Evolutionary conservation across 2,329 filamentous ascomycete genomes (phyloP).

Genomic region (Colletotrichum falcatum): DNA sequence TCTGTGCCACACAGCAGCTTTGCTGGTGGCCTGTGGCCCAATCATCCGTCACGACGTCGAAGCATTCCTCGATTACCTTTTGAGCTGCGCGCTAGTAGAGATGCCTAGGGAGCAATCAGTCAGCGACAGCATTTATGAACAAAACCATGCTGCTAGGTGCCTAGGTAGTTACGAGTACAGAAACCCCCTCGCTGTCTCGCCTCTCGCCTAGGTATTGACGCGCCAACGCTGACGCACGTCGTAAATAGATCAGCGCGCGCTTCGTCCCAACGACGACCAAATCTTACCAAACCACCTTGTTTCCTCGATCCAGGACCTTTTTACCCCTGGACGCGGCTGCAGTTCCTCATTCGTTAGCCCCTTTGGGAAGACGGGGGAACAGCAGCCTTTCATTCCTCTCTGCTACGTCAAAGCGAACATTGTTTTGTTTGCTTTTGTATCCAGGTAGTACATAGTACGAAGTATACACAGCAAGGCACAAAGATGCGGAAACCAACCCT

Average conservation of each 20-base stretch:
- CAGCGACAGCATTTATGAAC: neutral
- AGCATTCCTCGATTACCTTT: neutral
- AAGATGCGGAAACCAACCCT: neutral
- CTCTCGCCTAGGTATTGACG: neutral
- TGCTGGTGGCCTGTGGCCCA: conserved; percentile 15
- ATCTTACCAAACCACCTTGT: conserved; percentile 20
- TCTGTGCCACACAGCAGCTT: neutral
- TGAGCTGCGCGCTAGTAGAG: neutral
- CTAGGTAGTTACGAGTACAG: neutral
- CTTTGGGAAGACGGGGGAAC: conserved; percentile 2
- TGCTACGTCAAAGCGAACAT: neutral
- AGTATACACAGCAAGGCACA: no score
- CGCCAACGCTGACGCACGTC: conserved; percentile 24
- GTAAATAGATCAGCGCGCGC: conserved; percentile 40
- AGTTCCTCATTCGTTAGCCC: neutral
- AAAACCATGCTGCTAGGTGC: neutral
- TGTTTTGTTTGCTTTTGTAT: neutral
- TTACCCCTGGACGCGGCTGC: conserved; percentile 10
- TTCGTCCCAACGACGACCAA: conserved; percentile 30
- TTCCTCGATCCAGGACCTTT: conserved; percentile 15
- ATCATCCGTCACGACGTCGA: conserved; percentile 15
- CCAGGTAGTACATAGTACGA: no score
- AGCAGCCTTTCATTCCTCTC: neutral
- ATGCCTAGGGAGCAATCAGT: neutral
- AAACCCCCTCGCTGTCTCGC: neutral